Conservation (phyloP, 2,329 filamentous ascomycete species). For the Periconia sp. region DNA sequence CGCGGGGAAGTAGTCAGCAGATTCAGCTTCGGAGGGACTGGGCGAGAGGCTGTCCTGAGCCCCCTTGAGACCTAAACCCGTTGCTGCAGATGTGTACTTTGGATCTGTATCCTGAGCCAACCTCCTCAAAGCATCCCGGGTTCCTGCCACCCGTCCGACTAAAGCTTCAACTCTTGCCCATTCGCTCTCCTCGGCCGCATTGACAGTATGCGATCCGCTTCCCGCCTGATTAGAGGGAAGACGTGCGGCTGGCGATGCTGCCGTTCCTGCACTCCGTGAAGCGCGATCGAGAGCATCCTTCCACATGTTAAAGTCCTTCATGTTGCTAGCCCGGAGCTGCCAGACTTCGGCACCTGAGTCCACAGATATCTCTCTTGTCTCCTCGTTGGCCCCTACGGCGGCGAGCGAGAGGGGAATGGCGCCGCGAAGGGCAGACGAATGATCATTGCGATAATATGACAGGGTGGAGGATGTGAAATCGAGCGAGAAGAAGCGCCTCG, state of each 20-base stretch:
- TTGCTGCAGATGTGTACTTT: slow-evolving; percentile 52
- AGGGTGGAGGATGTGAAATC: slow-evolving; percentile 93
- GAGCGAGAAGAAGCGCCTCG: slow-evolving; percentile 90
- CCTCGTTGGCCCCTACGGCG: slow-evolving; percentile 85
- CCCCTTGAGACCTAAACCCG: slow-evolving; percentile 38
- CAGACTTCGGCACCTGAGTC: slow-evolving; percentile 97
- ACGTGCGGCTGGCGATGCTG: slow-evolving; percentile 32
- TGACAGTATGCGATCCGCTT: slow-evolving; percentile 18
- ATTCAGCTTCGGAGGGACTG: slow-evolving; percentile 47
- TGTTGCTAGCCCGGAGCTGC: slow-evolving; percentile 83
- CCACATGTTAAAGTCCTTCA: slow-evolving; percentile 87
- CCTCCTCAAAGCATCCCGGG: slow-evolving; percentile 82
- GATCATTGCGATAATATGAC: slow-evolving; percentile 94
- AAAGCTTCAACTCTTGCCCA: slow-evolving; percentile 86
- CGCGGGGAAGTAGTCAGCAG: slow-evolving; percentile 59
- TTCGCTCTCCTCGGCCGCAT: slow-evolving; percentile 69
- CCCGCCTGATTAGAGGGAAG: slow-evolving; percentile 27
- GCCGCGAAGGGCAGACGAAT: slow-evolving; percentile 87
- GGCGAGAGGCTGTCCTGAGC: slow-evolving; percentile 36
- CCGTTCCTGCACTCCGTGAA: slow-evolving; percentile 54
- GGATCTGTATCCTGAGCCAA: slow-evolving; percentile 82
- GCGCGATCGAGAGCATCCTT: slow-evolving; percentile 81
- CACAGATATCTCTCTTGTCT: slow-evolving; percentile 87
- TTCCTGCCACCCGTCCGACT: slow-evolving; percentile 82
- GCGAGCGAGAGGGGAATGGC: slow-evolving; percentile 91